phyloP scores from a whole-genome alignment of 228 moss, liverwort and hornwort species.

The Sphagnum magellanicum region DNA sequence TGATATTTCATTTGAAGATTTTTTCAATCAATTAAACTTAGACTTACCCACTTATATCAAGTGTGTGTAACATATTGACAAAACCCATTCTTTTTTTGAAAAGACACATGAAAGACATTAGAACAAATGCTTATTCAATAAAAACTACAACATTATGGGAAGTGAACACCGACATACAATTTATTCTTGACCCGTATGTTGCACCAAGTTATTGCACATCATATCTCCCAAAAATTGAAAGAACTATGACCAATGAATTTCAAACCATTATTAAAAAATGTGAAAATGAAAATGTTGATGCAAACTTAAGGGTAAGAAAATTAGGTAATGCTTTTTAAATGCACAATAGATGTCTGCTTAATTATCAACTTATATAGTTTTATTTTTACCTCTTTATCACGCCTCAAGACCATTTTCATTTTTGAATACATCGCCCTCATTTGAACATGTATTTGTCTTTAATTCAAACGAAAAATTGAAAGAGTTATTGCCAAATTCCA shows the following conservation, averaged over 20 bases:
- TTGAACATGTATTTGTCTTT: no score
- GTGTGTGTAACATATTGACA: not conserved
- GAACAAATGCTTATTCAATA: not conserved
- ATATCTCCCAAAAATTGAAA: not conserved
- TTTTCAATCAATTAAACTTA: not conserved
- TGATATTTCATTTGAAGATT: not conserved
- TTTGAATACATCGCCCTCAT: no score
- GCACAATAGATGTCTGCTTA: no score
- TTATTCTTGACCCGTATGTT: not conserved
- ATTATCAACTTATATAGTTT: no score
- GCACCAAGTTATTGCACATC: not conserved
- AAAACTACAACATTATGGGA: not conserved
- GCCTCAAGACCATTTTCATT: no score
- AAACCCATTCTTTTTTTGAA: not conserved
- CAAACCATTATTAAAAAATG: not conserved
- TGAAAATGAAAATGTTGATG: not conserved
- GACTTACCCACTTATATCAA: not conserved
- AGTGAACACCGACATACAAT: not conserved
- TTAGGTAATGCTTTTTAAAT: no score
- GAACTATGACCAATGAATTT: not conserved
- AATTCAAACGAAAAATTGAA: no score
- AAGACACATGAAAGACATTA: not conserved
- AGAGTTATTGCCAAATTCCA: no score
- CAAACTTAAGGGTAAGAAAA: not conserved
- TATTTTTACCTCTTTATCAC: no score